Percentiles rank a stretch among this genome's conserved stretches.
Conservation (phyloP, 768 basidiomycete species). For the Vishniacozyma victoriae region DNA sequence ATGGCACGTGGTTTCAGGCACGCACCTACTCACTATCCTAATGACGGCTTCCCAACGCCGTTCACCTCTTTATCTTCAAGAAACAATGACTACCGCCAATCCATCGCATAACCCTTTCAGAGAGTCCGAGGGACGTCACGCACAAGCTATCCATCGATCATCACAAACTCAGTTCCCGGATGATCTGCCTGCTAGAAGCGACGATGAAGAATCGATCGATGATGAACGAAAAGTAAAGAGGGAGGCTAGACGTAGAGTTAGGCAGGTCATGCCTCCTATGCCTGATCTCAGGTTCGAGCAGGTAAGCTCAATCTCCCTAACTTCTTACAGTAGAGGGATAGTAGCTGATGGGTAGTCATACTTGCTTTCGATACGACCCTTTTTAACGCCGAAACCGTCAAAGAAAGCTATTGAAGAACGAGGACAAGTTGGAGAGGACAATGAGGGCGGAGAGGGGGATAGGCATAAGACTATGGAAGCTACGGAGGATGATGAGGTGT, state of each 20-base stretch:
- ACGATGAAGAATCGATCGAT: constrained; percentile 5
- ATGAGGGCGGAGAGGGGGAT: constrained; percentile 2
- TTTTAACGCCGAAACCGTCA: constrained; percentile 32
- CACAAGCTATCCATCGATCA: constrained; percentile 35
- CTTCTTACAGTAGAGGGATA: background rate
- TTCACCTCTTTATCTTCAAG: too few species aligned
- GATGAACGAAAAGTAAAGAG: constrained; percentile 11
- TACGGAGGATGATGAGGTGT: constrained; percentile 40
- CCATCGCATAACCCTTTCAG: constrained; percentile 39
- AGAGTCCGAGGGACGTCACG: constrained; percentile 14
- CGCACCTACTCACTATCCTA: too few species aligned
- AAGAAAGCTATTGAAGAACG: constrained; percentile 5
- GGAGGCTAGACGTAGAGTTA: constrained; percentile 28
- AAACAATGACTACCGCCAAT: constrained; percentile 43
- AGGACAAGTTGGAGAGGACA: constrained; percentile 9
- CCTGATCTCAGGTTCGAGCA: constrained; percentile 46
- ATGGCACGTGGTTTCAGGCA: too few species aligned
- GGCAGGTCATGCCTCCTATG: constrained; percentile 30
- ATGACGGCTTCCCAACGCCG: too few species aligned
- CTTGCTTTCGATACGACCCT: constrained; percentile 43
- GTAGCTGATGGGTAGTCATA: constrained; percentile 32
- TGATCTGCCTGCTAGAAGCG: constrained; percentile 3
- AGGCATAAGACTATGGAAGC: constrained; percentile 19
- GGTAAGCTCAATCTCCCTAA: constrained; percentile 17
- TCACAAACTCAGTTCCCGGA: constrained; percentile 20